Evolutionary conservation across 805 yeast species (phyloP), one percentile per base, ranked within the genome.

Genomic region (Monosporozyma unispora): DNA sequence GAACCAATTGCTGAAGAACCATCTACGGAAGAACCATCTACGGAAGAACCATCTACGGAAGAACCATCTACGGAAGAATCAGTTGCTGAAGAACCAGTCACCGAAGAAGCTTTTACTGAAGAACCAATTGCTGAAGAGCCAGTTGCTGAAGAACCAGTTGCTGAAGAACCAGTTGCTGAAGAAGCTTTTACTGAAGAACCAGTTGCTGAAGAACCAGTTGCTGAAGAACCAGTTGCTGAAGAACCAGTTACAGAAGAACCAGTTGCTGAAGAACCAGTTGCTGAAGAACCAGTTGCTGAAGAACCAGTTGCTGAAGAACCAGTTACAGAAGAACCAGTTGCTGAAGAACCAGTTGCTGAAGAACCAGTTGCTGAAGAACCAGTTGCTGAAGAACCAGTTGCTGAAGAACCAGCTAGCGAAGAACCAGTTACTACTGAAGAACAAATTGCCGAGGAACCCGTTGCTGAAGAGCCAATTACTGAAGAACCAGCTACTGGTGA

Each of bases 151-250:
- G 48, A 43, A 27, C 49, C 50, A 28, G 50, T 25, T 27, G 40
- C 40, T 50, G 47, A 42, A 47, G 46, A 49, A 50, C 37, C 50
- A 48, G 43, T 45, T 10, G 48, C 28, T 43, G 48, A 52, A 50
- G 54, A 58, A 54, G 46, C 54, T 46, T 42, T 11, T 70, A 69
- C 47, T n/a, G 58, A 35, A 47, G 54, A 50, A 53, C 46, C 55
- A 48, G 44, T 14, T 71, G 69, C 49, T 19, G 57, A 41, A 48
- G 51, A 50, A 23, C 35, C 40, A 18, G 41, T 29, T 10, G 45
- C 44, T n/a, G 55, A 43, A 41, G 48, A 44, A 27, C 48, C 50
- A 29, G 50, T 25, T 27, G 43, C 37, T 49, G 47, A 42, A 48
- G 47, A 49, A 48, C 38, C 50, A 45, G 33, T 27, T 18, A 35